Evolutionary conservation across 768 basidiomycete species (phyloP).

Genomic region (Macrocybe gigantea): DNA sequence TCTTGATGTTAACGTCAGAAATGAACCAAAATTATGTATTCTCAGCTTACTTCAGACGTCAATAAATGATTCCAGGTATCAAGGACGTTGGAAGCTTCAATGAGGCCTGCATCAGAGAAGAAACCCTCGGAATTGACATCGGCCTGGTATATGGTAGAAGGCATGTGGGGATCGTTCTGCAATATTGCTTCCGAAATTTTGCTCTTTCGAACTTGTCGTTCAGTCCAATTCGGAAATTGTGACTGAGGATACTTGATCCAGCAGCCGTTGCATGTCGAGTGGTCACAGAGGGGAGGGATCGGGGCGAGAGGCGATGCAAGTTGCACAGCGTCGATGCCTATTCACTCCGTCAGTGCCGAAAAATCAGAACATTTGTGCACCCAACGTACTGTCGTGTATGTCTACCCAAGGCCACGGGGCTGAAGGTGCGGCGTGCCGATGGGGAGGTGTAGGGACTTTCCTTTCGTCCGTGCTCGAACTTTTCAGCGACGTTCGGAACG

Average conservation of each 20-base stretch:
- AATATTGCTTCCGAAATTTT: constrained; percentile 30
- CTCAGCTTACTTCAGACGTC: constrained; percentile 24
- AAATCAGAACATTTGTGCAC: too few relatives aligned
- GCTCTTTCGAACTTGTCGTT: constrained; percentile 34
- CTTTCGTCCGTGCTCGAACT: constrained; percentile 8
- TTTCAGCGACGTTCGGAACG: constrained; percentile 10
- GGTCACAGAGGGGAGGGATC: constrained; percentile 31
- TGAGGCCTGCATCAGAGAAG: constrained; percentile 25
- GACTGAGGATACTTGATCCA: constrained; percentile 40
- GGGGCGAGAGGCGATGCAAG: constrained; percentile 24
- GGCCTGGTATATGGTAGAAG: constrained; percentile 30
- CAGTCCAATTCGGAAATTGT: constrained; percentile 53
- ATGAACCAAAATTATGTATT: not conserved
- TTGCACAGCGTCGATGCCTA: constrained; percentile 31
- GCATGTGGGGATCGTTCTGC: constrained; percentile 18
- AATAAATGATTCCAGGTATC: constrained; percentile 35
- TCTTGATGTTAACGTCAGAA: constrained; percentile 11
- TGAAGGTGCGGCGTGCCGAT: constrained; percentile 40
- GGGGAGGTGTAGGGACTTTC: constrained; percentile 29
- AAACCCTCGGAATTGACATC: constrained; percentile 33
- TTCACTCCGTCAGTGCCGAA: not conserved
- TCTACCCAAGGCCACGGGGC: constrained; percentile 45
- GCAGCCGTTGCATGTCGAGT: constrained; percentile 28
- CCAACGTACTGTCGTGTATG: constrained; percentile 29
- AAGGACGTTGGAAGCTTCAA: constrained; percentile 14